These are phyloP conservation scores for Neurospora africana DNA, from an alignment of 495 filamentous ascomycete species.

Conservation along the genomic window DNA sequence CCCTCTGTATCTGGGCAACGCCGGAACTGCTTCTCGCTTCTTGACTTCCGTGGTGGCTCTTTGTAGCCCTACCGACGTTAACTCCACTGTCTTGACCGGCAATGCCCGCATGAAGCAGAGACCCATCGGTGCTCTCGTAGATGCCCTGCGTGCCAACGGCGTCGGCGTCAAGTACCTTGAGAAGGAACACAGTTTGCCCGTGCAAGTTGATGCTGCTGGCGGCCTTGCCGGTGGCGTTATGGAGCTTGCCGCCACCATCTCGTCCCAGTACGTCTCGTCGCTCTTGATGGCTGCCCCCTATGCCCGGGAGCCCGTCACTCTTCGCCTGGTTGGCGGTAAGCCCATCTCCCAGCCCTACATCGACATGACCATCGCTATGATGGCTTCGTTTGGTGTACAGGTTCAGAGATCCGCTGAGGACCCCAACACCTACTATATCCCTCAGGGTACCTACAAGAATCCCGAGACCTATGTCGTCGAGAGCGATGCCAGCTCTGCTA, in stretches of 20 bases:
- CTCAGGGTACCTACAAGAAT: constrained; percentile 73
- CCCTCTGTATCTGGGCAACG: constrained; percentile 88
- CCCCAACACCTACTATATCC: constrained; percentile 89
- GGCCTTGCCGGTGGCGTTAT: constrained; percentile 90
- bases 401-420: constrained; percentile 52
- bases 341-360: constrained; percentile 96
- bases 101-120: constrained; percentile 95
- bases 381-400: constrained; percentile 81
- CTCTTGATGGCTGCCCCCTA: constrained; percentile 96
- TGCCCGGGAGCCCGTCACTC: constrained; percentile 83
- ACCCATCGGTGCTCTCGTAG: constrained; percentile 88
- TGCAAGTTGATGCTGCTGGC: constrained; percentile 69
- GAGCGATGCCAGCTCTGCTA: constrained; percentile 95
- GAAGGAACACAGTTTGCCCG: constrained; percentile 66
- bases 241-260: constrained; percentile 84
- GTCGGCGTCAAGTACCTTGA: constrained; percentile 75
- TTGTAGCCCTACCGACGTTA: constrained; percentile 50
- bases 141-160: constrained; percentile 77
- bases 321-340: constrained; percentile 84
- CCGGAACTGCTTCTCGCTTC: constrained; percentile 92
- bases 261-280: constrained; percentile 95
- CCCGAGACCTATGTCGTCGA: constrained; percentile 84
- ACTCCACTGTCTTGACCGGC: constrained; percentile 74
- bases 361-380: constrained; percentile 98
- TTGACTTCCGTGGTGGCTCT: constrained; percentile 86